Evolutionary conservation across 768 basidiomycete genomes (phyloP).

Genomic region (Naematelia encephala): DNA sequence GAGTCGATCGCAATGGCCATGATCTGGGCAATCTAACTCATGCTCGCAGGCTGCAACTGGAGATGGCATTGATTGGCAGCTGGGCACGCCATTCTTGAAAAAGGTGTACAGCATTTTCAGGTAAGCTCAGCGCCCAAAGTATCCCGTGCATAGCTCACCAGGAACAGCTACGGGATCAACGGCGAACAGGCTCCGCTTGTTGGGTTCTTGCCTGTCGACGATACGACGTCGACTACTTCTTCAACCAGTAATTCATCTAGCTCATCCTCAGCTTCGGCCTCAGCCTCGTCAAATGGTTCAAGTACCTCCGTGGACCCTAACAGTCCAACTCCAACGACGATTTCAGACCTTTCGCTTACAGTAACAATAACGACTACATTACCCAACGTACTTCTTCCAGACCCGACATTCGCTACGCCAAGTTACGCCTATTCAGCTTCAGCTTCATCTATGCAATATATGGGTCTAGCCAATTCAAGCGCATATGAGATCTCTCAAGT

Average conservation of each 20-base stretch:
- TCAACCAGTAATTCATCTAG: background rate
- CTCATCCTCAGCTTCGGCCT: slow-evolving; percentile 5
- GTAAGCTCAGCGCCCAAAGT: slow-evolving; percentile 10
- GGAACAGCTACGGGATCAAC: slow-evolving; percentile 41
- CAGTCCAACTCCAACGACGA: slow-evolving; percentile 23
- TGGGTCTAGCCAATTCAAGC: slow-evolving; percentile 21
- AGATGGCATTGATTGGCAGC: slow-evolving; percentile 48
- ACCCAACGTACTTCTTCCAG: slow-evolving; percentile 23
- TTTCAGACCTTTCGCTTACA: slow-evolving; percentile 18
- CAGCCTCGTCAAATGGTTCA: slow-evolving; percentile 3
- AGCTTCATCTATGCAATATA: slow-evolving; percentile 9
- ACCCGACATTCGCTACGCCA: slow-evolving; percentile 22
- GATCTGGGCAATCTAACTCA: background rate
- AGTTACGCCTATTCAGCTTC: slow-evolving; percentile 19
- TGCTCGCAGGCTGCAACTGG: slow-evolving; percentile 22
- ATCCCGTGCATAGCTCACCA: background rate
- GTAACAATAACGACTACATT: slow-evolving; percentile 18
- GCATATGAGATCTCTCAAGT: slow-evolving; percentile 21
- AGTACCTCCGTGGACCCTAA: slow-evolving; percentile 7
- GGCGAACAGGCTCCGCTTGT: slow-evolving; percentile 42
- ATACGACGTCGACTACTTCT: background rate
- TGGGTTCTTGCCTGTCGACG: slow-evolving; percentile 41
- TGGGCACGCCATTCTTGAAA: slow-evolving; percentile 46
- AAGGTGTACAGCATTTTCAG: slow-evolving; percentile 44
- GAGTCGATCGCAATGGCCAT: slow-evolving; percentile 4